Evolutionary conservation across 441 rosid species (phyloP).

Genomic region (Populus hybrid): DNA sequence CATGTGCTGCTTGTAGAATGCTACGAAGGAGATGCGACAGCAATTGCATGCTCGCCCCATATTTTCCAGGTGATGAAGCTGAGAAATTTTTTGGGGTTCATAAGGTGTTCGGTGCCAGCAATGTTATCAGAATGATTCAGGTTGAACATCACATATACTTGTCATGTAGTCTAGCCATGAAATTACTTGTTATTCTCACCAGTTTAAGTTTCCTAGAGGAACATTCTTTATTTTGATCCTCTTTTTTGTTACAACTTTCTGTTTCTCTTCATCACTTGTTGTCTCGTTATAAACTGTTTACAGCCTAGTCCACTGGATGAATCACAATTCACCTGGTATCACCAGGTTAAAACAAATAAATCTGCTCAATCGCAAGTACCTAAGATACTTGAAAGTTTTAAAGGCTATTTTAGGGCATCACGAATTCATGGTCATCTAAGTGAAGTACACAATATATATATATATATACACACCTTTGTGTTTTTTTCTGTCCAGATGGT

Average conservation of each 20-base stretch:
- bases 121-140: slow-evolving; percentile 41
- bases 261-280: too few relatives aligned
- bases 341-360: too few relatives aligned
- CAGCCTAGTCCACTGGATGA: too few relatives aligned
- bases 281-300: too few relatives aligned
- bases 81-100: slow-evolving; percentile 10
- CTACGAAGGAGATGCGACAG: slow-evolving; percentile 37
- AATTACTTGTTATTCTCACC: neutral
- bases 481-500: slow-evolving; percentile 26
- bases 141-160: slow-evolving; percentile 14
- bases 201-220: neutral
- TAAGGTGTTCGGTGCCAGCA: slow-evolving; percentile 26
- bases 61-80: slow-evolving; percentile 30
- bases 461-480: too few relatives aligned
- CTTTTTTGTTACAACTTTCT: neutral
- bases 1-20: slow-evolving; percentile 38
- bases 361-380: neutral
- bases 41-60: slow-evolving; percentile 36
- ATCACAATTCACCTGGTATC: too few relatives aligned
- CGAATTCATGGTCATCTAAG: neutral
- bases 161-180: neutral
- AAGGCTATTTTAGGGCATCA: neutral
- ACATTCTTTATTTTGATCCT: neutral
- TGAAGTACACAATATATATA: neutral
- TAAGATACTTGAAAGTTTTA: neutral